Conservation (phyloP, 345 rosid genomes). For the Pugionium dolabratum region DNA sequence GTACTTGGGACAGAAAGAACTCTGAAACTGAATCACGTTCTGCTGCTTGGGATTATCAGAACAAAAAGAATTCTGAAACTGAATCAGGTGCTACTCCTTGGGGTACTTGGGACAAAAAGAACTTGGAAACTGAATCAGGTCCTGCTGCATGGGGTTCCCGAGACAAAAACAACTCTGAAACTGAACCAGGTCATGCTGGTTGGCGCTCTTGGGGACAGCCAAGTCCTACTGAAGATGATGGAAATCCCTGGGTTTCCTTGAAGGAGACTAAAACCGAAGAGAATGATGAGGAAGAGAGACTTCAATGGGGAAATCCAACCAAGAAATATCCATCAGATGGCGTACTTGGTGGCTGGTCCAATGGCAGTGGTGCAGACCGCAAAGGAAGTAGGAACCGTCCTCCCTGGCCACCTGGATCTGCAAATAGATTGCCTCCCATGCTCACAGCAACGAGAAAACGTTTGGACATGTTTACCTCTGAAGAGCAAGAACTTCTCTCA, state of each 20-base stretch:
- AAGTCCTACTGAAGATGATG: conserved; percentile 39
- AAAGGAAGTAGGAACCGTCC: conserved; percentile 57
- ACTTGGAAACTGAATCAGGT: background rate
- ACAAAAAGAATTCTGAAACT: conserved; percentile 1
- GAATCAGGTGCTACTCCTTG: background rate
- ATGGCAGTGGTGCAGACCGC: conserved; percentile 54
- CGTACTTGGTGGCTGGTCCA: conserved; percentile 50
- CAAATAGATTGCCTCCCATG: conserved; percentile 45
- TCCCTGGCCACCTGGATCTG: conserved; percentile 49
- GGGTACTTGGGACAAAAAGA: background rate
- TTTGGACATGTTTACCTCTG: conserved; percentile 76
- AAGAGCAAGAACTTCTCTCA: conserved; percentile 72
- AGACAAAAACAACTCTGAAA: background rate
- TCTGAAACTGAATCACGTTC: background rate
- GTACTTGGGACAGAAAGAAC: background rate
- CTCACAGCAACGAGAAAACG: conserved; percentile 66
- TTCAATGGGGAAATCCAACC: conserved; percentile 50
- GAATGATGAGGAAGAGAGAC: conserved; percentile 39
- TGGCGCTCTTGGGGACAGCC: conserved; percentile 42
- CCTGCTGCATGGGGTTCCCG: background rate
- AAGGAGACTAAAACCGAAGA: conserved; percentile 36
- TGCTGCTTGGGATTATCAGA: background rate
- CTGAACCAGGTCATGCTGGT: conserved; percentile 3
- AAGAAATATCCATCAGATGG: conserved; percentile 51
- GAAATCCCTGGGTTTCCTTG: conserved; percentile 43